Base-by-base conservation (phyloP, 2,329 filamentous ascomycete genomes). In the Colletotrichum phormii region DNA sequence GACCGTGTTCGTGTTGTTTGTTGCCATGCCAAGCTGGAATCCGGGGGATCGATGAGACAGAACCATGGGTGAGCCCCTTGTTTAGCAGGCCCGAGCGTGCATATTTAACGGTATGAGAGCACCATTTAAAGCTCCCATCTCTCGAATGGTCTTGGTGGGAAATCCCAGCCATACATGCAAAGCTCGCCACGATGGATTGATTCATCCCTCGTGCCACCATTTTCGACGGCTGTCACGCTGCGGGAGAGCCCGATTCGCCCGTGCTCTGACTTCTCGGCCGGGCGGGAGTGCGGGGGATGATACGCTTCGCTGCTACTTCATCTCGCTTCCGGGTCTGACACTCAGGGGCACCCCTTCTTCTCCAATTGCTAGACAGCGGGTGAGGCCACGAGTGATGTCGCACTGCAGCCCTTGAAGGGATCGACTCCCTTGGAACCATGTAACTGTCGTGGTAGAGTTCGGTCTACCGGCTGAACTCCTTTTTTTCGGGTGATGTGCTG, bases 251-350 rank as follows among this genome's bases (percentile, higher is more conserved):
- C 64, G 69, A 59, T 59, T 61, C 42, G 35, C 7, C 26, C 37
- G 42, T 53, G 69, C 64, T 72, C 68, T 72, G 69, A 35, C 64
- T 65, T 60, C n/a, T 53, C 22, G 29, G 59, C 53, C 69, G 18
- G 58, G 64, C 53, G 31, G 37, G 51, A 68, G 24, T 63, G 59
- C 58, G 37, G 64, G 51, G 69, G 58, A 58, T 53, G 51, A 59
- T n/a, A 63, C 59, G 18, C 64, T 62, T 51, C 33, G n/a, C 15
- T n/a, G 35, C 64, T 49, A 68, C 67, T 63, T 72, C 58, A 72
- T 68, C 69, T 64, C 64, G 59, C 69, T 63, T 57, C 58, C 24
- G 53, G 69, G 29, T 72, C 61, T 59, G 64, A 68, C 58, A 62
- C 64, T 26, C 64, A 68, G 57, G 69, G 64, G 64, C 35, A 53